Percentiles rank a stretch among this genome's conserved stretches.
These are phyloP conservation scores for Malus orientalis DNA, from an alignment of 306 rosid genomes.

Conservation along the genomic window DNA sequence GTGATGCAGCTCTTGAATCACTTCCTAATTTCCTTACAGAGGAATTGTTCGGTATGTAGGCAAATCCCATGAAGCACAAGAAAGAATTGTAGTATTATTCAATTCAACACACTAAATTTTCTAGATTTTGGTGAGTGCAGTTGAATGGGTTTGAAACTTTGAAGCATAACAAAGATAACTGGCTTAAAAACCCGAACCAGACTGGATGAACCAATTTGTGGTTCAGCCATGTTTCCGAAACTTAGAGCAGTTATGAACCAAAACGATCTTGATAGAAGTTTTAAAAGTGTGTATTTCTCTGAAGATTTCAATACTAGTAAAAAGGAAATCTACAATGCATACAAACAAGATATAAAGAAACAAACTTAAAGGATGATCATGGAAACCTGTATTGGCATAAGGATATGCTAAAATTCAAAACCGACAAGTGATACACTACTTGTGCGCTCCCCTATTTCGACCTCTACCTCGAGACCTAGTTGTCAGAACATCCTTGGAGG, in stretches of 20 bases:
- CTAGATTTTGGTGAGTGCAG: too few species aligned
- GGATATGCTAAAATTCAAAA: background rate
- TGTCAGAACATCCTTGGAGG: conserved; percentile 33
- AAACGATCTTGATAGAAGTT: background rate
- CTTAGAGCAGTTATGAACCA: background rate
- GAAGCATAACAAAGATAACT: too few species aligned
- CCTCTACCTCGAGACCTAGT: conserved; percentile 28
- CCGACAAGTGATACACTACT: conserved; percentile 9
- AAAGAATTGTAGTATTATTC: background rate
- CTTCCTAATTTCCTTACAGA: background rate
- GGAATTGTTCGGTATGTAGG: background rate
- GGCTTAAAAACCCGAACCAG: too few species aligned
- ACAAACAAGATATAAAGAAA: background rate
- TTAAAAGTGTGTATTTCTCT: background rate
- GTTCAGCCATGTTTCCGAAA: background rate
- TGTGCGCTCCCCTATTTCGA: conserved; percentile 27
- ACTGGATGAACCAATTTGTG: too few species aligned
- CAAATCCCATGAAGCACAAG: background rate
- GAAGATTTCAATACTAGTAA: background rate
- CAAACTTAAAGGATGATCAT: background rate
- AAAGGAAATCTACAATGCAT: background rate
- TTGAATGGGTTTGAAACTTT: too few species aligned
- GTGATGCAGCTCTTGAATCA: background rate
- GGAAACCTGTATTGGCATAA: background rate
- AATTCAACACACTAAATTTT: background rate